Percentiles rank a stretch among this genome's conserved stretches.
phyloP scores from a whole-genome alignment of 345 rosid species.

The Syzygium jambos region DNA sequence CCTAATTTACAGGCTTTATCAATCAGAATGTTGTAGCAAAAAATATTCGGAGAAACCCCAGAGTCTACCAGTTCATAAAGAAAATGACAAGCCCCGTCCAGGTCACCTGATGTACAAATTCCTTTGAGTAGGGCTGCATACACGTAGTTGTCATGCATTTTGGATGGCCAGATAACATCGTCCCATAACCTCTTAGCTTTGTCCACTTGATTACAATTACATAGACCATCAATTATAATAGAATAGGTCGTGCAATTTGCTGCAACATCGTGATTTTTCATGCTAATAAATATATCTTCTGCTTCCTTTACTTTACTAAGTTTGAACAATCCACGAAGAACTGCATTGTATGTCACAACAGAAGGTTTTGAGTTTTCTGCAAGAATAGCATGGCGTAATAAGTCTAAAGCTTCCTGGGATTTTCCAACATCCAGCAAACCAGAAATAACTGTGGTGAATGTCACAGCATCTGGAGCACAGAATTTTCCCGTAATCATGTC shows the following conservation, averaged over 20 bases:
- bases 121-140: slow-evolving; percentile 81
- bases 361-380: slow-evolving; percentile 40
- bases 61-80: slow-evolving; percentile 67
- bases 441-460: slow-evolving; percentile 52
- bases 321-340: slow-evolving; percentile 54
- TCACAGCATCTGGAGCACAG: slow-evolving; percentile 63
- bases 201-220: slow-evolving; percentile 32
- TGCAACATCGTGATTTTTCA: slow-evolving; percentile 37
- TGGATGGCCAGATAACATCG: slow-evolving; percentile 74
- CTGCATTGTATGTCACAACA: slow-evolving; percentile 69
- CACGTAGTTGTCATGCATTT: slow-evolving; percentile 56
- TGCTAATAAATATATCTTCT: slow-evolving; percentile 33
- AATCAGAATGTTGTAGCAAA: slow-evolving; percentile 67
- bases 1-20: slow-evolving; percentile 61
- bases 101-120: slow-evolving; percentile 38
- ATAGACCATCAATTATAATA: slow-evolving; percentile 52
- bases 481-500: slow-evolving; percentile 76
- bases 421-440: slow-evolving; percentile 59
- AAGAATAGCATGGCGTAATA: slow-evolving; percentile 39
- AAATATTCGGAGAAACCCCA: slow-evolving; percentile 54
- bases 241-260: slow-evolving; percentile 46
- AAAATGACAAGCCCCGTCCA: slow-evolving; percentile 69
- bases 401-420: slow-evolving; percentile 46
- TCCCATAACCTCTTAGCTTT: slow-evolving; percentile 75
- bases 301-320: slow-evolving; percentile 41